phyloP scores from a whole-genome alignment of 2,329 filamentous ascomycete genomes.

The Cordyceps cateniannulata region DNA sequence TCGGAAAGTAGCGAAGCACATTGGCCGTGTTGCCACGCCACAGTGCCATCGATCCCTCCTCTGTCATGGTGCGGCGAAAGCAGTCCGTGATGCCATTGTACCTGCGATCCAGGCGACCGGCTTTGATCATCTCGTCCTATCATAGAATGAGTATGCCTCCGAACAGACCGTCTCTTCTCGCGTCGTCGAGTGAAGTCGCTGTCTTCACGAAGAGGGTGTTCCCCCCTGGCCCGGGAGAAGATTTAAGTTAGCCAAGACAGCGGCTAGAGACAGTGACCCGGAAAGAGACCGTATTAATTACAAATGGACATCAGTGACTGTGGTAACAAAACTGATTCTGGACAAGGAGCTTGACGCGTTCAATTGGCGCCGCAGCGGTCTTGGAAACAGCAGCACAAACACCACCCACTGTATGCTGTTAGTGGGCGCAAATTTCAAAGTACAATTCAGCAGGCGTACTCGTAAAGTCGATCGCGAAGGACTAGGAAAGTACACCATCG shows the following conservation, averaged over 20 bases:
- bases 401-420: constrained; percentile 78
- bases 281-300: not conserved
- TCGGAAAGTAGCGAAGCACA: constrained; percentile 99
- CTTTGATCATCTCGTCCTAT: constrained; percentile 99
- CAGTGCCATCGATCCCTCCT: constrained; percentile 91
- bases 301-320: not conserved
- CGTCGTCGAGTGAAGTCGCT: not conserved
- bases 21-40: constrained; percentile 99
- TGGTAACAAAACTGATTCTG: constrained; percentile 88
- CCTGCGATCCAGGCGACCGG: constrained; percentile 95
- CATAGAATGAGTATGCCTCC: not conserved
- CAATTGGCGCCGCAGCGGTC: constrained; percentile 98
- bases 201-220: not conserved
- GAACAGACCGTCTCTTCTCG: not conserved
- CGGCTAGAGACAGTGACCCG: not conserved
- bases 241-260: not conserved
- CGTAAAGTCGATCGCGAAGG: not conserved
- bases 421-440: constrained; percentile 1
- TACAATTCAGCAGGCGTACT: not conserved
- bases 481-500: not conserved
- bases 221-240: not conserved
- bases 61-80: constrained; percentile 83
- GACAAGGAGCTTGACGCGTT: constrained; percentile 99
- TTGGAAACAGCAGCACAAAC: constrained; percentile 99
- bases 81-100: constrained; percentile 92